A percentile compares a stretch with the other conserved stretches of the same genome.
Evolutionary conservation across 2,329 filamentous ascomycete species (phyloP).

Genomic region (Neonectria ditissima): DNA sequence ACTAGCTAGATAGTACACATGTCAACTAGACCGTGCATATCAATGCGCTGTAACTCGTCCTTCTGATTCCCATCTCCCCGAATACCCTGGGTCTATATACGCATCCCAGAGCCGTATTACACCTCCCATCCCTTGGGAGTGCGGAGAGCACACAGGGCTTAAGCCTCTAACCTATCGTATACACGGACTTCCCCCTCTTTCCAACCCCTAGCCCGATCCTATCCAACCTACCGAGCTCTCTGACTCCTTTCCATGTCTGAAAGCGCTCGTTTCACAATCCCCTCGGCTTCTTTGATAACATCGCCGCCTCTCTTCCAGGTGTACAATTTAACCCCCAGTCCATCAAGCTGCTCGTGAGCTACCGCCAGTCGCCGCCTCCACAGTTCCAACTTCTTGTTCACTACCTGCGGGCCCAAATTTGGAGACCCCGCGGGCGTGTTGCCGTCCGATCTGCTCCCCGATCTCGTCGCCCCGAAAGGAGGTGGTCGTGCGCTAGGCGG

Average conservation of each 20-base stretch:
- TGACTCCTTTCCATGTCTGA: constrained; percentile 53
- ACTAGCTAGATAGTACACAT: neutral
- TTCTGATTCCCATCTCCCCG: constrained; percentile 1
- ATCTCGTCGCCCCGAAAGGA: constrained; percentile 40
- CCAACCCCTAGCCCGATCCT: neutral
- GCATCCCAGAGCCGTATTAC: constrained; percentile 16
- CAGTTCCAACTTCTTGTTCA: constrained; percentile 77
- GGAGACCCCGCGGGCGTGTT: constrained; percentile 52
- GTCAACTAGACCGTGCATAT: neutral
- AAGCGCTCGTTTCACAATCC: constrained; percentile 69
- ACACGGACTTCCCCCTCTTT: neutral
- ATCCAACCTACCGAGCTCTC: constrained; percentile 16
- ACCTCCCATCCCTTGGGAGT: neutral
- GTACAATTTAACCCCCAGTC: constrained; percentile 74
- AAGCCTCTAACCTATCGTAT: neutral
- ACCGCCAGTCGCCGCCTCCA: constrained; percentile 77
- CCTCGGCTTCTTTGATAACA: constrained; percentile 73
- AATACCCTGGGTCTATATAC: constrained; percentile 8
- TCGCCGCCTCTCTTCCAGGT: constrained; percentile 81
- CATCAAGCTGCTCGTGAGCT: constrained; percentile 72
- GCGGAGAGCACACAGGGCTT: neutral
- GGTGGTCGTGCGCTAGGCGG: constrained; percentile 45
- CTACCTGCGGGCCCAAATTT: constrained; percentile 48
- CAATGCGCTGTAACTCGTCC: constrained; percentile 1
- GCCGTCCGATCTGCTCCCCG: constrained; percentile 47